Percentiles rank a stretch among this genome's conserved stretches.
These are phyloP conservation scores for Aspergillus udagawae DNA, from an alignment of 2,329 filamentous ascomycete species.

Conservation along the genomic window DNA sequence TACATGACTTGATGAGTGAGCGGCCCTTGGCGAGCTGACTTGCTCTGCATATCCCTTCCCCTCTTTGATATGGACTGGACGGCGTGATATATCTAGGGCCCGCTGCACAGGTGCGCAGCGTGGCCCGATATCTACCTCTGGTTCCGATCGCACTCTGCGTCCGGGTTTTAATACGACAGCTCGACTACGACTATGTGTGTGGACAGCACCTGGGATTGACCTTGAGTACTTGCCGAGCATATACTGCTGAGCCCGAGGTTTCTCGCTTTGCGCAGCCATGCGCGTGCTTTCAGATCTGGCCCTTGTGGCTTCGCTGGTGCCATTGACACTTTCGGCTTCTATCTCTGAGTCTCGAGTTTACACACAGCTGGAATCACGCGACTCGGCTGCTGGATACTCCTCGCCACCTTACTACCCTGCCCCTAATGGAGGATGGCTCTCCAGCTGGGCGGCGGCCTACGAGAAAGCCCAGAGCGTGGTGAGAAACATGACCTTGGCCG, in stretches of 20 bases:
- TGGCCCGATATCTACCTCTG: background rate
- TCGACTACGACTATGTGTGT: background rate
- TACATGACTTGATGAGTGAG: background rate
- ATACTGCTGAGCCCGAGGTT: background rate
- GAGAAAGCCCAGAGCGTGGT: slow-evolving; percentile 65
- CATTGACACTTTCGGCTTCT: slow-evolving; percentile 5
- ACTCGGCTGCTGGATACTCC: slow-evolving; percentile 18
- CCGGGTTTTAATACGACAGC: background rate
- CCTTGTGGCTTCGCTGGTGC: slow-evolving; percentile 2
- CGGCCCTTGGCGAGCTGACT: background rate
- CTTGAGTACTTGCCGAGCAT: background rate
- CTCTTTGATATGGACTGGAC: background rate
- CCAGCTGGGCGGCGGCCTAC: slow-evolving; percentile 67
- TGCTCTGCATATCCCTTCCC: background rate
- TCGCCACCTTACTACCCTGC: slow-evolving; percentile 66
- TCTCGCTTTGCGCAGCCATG: slow-evolving; percentile 3
- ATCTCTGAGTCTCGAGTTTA: background rate
- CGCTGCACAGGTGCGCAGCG: too few relatives aligned
- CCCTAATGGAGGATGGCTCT: slow-evolving; percentile 66
- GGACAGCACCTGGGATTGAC: background rate
- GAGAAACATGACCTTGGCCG: slow-evolving; percentile 71
- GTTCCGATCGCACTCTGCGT: background rate
- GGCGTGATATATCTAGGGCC: background rate
- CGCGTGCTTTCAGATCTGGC: background rate
- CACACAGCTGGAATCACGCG: slow-evolving; percentile 13